Conservation (phyloP, 1,284 basidiomycete genomes). For the Flammula alnicola region DNA sequence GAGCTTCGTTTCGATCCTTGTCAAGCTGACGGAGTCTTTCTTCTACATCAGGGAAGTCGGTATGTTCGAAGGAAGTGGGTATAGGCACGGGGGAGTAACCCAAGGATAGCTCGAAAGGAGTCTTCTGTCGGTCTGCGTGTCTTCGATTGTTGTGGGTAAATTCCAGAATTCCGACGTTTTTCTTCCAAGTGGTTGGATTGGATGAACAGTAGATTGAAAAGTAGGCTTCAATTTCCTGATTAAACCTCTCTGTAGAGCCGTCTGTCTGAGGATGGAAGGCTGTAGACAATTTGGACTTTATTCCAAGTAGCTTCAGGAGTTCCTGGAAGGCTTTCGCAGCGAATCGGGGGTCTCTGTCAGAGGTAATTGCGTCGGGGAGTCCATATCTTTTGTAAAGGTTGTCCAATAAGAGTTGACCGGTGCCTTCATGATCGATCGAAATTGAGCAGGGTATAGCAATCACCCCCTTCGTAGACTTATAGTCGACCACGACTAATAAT, state of each 20-base stretch:
- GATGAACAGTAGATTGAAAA: conserved; percentile 23
- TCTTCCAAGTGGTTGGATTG: conserved; percentile 15
- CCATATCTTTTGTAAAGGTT: conserved; percentile 23
- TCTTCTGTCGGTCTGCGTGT: conserved; percentile 14
- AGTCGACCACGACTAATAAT: conserved; percentile 39
- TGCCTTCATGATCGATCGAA: conserved; percentile 20
- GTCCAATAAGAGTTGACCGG: conserved; percentile 30
- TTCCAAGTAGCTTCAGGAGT: conserved; percentile 27
- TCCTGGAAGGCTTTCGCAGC: conserved; percentile 25
- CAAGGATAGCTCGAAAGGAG: conserved; percentile 20
- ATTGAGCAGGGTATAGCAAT: conserved; percentile 39
- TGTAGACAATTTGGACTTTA: conserved; percentile 28
- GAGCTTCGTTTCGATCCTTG: conserved; percentile 17
- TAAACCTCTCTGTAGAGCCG: conserved; percentile 37
- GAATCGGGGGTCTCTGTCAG: conserved; percentile 32
- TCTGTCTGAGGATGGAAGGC: conserved; percentile 39
- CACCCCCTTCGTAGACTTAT: conserved; percentile 43
- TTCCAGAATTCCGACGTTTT: conserved; percentile 9
- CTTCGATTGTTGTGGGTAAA: conserved; percentile 23
- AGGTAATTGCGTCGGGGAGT: conserved; percentile 28
- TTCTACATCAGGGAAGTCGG: conserved; percentile 15
- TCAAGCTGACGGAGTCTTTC: conserved; percentile 7
- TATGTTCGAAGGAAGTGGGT: conserved; percentile 10
- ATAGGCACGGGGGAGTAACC: conserved; percentile 11
- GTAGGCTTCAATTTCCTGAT: conserved; percentile 37